phyloP scores from a whole-genome alignment of 805 yeast species.

The Saturnispora mendoncae region DNA sequence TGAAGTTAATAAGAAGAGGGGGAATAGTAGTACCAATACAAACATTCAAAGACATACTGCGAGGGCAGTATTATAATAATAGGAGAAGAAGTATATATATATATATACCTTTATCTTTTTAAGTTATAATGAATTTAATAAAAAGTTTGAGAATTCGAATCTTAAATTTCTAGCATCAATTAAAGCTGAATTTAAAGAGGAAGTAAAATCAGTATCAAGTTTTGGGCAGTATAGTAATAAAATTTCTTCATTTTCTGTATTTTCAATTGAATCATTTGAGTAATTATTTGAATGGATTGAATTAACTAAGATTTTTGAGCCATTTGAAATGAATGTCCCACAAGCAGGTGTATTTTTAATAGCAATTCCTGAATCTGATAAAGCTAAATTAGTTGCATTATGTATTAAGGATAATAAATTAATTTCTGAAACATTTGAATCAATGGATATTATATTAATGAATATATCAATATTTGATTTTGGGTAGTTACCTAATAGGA shows the following conservation, averaged over 20 bases:
- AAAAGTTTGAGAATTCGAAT: conserved; percentile 36
- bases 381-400: conserved; percentile 62
- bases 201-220: conserved; percentile 20
- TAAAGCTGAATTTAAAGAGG: conserved; percentile 28
- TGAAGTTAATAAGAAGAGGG: no score
- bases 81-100: not conserved
- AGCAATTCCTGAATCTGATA: conserved; percentile 81
- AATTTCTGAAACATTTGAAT: conserved; percentile 26
- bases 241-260: conserved; percentile 41
- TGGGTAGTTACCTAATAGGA: conserved; percentile 68
- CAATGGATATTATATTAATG: conserved; percentile 53
- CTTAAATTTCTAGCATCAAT: conserved; percentile 40
- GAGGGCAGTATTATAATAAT: conserved; percentile 6
- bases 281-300: conserved; percentile 24
- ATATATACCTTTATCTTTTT: no score
- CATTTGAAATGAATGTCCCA: conserved; percentile 28
- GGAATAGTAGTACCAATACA: no score
- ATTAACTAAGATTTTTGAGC: conserved; percentile 25
- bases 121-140: conserved; percentile 20
- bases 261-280: conserved; percentile 9
- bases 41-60: conserved; percentile 3
- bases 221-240: conserved; percentile 50
- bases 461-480: conserved; percentile 81
- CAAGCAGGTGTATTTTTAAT: conserved; percentile 66
- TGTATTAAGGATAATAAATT: conserved; percentile 37